A percentile compares a stretch with the other conserved stretches of the same genome.
These are phyloP conservation scores for Wickerhamiella pararugosa DNA, from an alignment of 1,139 yeast genomes.

Conservation along the genomic window DNA sequence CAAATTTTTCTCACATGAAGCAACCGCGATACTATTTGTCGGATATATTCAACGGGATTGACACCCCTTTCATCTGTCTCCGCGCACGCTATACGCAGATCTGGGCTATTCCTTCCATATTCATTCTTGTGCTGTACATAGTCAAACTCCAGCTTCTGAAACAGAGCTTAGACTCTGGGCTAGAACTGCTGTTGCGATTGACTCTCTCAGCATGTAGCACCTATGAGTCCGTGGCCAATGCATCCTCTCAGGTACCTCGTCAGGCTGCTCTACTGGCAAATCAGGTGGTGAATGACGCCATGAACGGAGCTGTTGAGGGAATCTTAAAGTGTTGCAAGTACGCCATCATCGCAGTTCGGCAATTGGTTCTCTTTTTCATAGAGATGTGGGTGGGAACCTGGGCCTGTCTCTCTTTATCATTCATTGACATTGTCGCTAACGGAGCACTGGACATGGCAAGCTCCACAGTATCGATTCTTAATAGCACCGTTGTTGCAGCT, in stretches of 20 bases:
- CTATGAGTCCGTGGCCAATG: slow-evolving; percentile 33
- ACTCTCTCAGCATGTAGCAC: slow-evolving; percentile 29
- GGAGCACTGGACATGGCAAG: slow-evolving; percentile 65
- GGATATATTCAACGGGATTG: not conserved
- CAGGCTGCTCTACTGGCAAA: slow-evolving; percentile 42
- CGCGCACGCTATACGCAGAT: slow-evolving; percentile 23
- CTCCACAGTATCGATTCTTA: slow-evolving; percentile 41
- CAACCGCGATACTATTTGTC: no score
- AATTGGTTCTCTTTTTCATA: slow-evolving; percentile 45
- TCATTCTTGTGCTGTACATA: slow-evolving; percentile 20
- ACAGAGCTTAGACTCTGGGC: slow-evolving; percentile 16
- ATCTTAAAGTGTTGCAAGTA: slow-evolving; percentile 29
- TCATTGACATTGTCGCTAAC: slow-evolving; percentile 56
- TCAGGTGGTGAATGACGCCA: slow-evolving; percentile 31
- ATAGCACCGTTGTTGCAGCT: slow-evolving; percentile 39
- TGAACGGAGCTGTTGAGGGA: slow-evolving; percentile 35
- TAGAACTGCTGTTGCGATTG: slow-evolving; percentile 18
- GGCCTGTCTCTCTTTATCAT: slow-evolving; percentile 62
- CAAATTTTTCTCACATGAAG: no score
- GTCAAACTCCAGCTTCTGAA: slow-evolving; percentile 23
- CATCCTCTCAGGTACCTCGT: slow-evolving; percentile 37
- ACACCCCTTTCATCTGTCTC: slow-evolving; percentile 22
- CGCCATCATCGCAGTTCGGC: slow-evolving; percentile 41
- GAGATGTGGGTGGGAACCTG: slow-evolving; percentile 74
- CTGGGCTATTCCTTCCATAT: slow-evolving; percentile 22